Base-by-base conservation (phyloP, 805 yeast species). In the Starmera dryadoides region DNA sequence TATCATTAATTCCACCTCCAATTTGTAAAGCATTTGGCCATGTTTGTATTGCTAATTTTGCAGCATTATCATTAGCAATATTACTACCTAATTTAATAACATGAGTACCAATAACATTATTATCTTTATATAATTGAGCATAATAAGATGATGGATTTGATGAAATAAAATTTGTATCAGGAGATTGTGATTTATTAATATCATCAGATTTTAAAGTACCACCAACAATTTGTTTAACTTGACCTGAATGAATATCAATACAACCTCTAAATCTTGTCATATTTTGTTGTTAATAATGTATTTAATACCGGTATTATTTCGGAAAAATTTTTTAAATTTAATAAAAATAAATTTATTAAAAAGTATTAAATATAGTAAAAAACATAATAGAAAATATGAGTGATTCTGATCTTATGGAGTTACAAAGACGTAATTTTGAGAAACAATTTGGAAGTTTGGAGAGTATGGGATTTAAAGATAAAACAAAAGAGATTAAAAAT, bases 201-300 rank as follows among this genome's bases (percentile, higher is more conserved):
- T 77, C 81, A 42, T 79, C 81, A 10, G 66, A 63, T 0, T 72
- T 68, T 17, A 93, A 66, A 0, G 96, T 84, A 0, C 96, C 95
- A 6, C 98, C 99, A 1, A 93, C 97, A 39, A 93, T 93, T 59
- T 93, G 98, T 55, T 93, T 93, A 44, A 93, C 98, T 49, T 86
- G 82, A 2, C 98, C 98, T 7, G 83, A 75, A 60, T 93, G 99
- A 42, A 93, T 79, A 57, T 93, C 98, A 30, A 93, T 91, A 55
- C 99, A 93, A 1, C 97, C 98, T 52, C 89, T 76, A 63, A 86
- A 93, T 38, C 72, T 71, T 0, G 96, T 89, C 96, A 89, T 88
- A 21, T 23, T 38, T 29, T 15, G 12, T 21, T 21, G 23, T 21
- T 6, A 6, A 21, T 21, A 6, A 6, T 9, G 23, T 6, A 21